A percentile compares a stretch with the other conserved stretches of the same genome.
Conservation (phyloP, 805 yeast genomes). For the Cyberlindnera samutprakarnensis region DNA sequence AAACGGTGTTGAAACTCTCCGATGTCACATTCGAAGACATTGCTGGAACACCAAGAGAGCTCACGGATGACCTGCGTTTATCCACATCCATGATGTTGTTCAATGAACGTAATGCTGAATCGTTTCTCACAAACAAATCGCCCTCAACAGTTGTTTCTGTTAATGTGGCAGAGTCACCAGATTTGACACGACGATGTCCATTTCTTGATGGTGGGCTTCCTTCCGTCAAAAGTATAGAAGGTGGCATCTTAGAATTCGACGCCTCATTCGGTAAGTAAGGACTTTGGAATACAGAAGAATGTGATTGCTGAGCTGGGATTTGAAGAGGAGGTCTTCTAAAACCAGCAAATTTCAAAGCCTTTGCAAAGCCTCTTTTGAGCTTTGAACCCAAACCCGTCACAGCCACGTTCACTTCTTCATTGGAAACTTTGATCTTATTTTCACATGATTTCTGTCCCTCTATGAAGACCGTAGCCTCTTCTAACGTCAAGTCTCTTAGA, state of each 20-base stretch:
- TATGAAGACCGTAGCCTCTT: conserved; percentile 16
- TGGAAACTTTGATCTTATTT: conserved; percentile 45
- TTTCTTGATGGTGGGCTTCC: neutral
- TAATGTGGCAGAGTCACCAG: conserved; percentile 17
- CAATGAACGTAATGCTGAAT: conserved; percentile 21
- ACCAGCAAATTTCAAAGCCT: conserved; percentile 22
- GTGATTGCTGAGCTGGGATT: neutral
- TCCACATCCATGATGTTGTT: conserved; percentile 20
- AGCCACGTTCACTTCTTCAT: conserved; percentile 67
- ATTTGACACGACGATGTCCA: conserved; percentile 16
- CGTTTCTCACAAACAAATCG: conserved; percentile 22
- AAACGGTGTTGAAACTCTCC: neutral
- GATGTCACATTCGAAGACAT: conserved; percentile 2
- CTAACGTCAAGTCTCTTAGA: conserved; percentile 31
- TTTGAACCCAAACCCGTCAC: conserved; percentile 75
- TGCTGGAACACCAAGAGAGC: conserved; percentile 3
- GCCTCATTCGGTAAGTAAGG: conserved; percentile 1
- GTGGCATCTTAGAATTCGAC: neutral
- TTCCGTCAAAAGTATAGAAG: neutral
- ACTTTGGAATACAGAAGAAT: neutral
- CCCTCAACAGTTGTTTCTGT: conserved; percentile 24
- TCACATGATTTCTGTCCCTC: conserved; percentile 22
- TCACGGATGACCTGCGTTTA: conserved; percentile 15
- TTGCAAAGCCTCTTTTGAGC: conserved; percentile 30
- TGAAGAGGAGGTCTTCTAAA: too few relatives aligned